phyloP scores from a whole-genome alignment of 2,329 filamentous ascomycete genomes.

The Trichoderma lentiforme region DNA sequence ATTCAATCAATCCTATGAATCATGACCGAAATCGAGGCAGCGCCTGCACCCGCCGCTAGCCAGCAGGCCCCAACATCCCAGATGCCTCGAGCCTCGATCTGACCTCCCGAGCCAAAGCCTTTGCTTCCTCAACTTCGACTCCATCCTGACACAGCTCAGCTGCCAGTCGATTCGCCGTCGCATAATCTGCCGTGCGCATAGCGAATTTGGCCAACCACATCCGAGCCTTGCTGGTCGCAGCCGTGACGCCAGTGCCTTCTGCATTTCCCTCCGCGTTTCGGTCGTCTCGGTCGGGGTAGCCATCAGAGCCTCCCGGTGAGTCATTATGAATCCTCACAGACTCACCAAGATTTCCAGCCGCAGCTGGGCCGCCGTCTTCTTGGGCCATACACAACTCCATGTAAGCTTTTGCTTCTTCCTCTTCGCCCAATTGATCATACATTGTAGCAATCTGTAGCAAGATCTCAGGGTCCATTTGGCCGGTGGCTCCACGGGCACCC shows the following conservation, averaged over 20 bases:
- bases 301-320: conserved; percentile 41
- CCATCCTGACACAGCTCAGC: conserved; percentile 94
- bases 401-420: conserved; percentile 80
- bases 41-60: conserved; percentile 20
- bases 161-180: conserved; percentile 73
- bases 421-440: conserved; percentile 76
- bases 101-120: conserved; percentile 84
- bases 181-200: conserved; percentile 71
- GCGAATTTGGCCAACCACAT: conserved; percentile 89
- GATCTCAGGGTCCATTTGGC: conserved; percentile 82
- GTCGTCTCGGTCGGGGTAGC: conserved; percentile 35
- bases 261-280: conserved; percentile 29
- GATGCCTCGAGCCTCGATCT: conserved; percentile 67
- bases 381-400: conserved; percentile 96
- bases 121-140: conserved; percentile 94
- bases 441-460: conserved; percentile 85
- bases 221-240: conserved; percentile 85
- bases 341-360: conserved; percentile 43
- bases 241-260: conserved; percentile 78
- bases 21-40: background rate
- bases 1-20: background rate
- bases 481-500: conserved; percentile 48
- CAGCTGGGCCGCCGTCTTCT: conserved; percentile 66
- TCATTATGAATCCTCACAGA: conserved; percentile 56
- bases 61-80: conserved; percentile 29